Base-by-base conservation (phyloP, 1,139 yeast genomes). In the Nematodospora anomalae region DNA sequence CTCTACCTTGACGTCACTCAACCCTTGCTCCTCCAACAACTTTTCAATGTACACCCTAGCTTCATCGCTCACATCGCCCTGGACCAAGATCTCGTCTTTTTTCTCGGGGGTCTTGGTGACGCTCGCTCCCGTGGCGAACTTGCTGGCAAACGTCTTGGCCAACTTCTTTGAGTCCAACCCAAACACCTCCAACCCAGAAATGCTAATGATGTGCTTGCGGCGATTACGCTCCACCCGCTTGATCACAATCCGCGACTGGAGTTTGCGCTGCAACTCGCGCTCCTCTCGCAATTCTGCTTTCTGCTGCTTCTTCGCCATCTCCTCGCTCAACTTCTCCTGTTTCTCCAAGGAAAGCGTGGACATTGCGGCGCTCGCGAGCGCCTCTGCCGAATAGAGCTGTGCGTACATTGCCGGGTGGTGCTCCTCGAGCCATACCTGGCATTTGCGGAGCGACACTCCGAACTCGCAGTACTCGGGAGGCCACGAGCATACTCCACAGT, bases 391-490 rank as follows among this genome's bases (percentile, higher is more conserved):
- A 60, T 90, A 88, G 35, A 87, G 63, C 47, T 72, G 59, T 32
- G 74, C 67, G 54, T 60, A 89, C 31, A 83, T 56, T 10, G 75
- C 83, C 3, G 70, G 60, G 49, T 88, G 72, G 36, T 71, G 68
- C 29, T 74, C 77, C 42, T 75, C 67, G 30, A 90, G 73, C 96
- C 97, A 89, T 26, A 76, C 80, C 52, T 83, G 86, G 65, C 98
- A 90, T 56, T 88, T 79, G 55, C 82, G 83, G 60, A 84, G 72
- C 27, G 82, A 72, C 33, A 86, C 85, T 10, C 96, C 95, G 57
- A 89, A 90, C 58, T 90, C 97, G 66, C 98, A 90, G 64, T 82
- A 90, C 62, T 89, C 97, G 2, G 92, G 92, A 11, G 97, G 97
- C 55, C 79, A 82, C 1, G 89, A 64, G 60, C 97, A 90, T 7